Evolutionary conservation across 257 asterid species (phyloP).

Genomic region (Gynochthodes officinalis): DNA sequence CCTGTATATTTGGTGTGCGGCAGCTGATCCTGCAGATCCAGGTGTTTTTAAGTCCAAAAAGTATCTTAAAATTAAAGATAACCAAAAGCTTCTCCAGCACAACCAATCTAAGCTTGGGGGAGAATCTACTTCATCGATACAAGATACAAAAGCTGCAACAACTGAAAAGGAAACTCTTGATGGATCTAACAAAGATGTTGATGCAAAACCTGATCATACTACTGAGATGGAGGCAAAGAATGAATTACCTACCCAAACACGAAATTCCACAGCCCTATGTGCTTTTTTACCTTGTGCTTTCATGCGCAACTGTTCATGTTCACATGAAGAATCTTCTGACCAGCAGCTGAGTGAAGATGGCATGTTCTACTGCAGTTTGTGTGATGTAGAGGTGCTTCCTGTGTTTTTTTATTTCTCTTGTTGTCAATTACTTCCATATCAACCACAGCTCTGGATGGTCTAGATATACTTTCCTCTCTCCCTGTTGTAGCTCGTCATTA

Average conservation of each 20-base stretch:
- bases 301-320: constrained; percentile 35
- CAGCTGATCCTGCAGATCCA: constrained; percentile 90
- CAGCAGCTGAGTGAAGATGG: constrained; percentile 86
- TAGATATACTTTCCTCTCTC: background rate
- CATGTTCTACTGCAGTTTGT: constrained; percentile 97
- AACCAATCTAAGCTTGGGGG: constrained; percentile 55
- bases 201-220: constrained; percentile 37
- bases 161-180: constrained; percentile 38
- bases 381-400: constrained; percentile 87
- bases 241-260: constrained; percentile 23
- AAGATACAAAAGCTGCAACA: constrained; percentile 44
- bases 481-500: background rate
- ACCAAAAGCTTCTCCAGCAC: constrained; percentile 35
- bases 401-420: background rate
- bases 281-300: constrained; percentile 75
- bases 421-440: background rate
- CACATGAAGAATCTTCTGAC: constrained; percentile 57
- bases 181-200: constrained; percentile 32
- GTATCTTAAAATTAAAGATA: constrained; percentile 51
- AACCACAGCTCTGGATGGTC: background rate
- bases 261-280: constrained; percentile 33
- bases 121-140: constrained; percentile 53
- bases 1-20: constrained; percentile 95
- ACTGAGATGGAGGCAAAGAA: constrained; percentile 33
- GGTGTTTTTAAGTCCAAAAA: constrained; percentile 90